Percentiles rank a stretch among this genome's conserved stretches.
Evolutionary conservation across 139 green algal species (phyloP).

Genomic region (Coelastrella sp.): DNA sequence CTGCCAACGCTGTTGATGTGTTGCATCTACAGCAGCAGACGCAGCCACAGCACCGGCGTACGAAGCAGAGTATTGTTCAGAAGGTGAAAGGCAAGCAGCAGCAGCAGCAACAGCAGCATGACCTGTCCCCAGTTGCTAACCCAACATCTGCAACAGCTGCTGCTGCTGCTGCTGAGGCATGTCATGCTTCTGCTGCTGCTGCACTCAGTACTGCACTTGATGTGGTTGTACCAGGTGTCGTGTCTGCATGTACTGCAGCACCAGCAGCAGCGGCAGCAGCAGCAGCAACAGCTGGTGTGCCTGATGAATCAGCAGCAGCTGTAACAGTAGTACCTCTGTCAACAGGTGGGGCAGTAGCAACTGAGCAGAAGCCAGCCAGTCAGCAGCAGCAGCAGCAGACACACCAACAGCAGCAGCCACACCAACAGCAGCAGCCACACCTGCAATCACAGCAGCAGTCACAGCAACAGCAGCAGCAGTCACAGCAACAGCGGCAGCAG

Average conservation of each 20-base stretch:
- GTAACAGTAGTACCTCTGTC: too few species aligned
- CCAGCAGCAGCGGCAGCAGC: not conserved
- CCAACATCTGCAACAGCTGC: not conserved
- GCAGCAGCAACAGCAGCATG: not conserved
- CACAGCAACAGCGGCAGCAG: not conserved
- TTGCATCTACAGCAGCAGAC: conserved; percentile 9
- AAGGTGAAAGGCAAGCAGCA: not conserved
- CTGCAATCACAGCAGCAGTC: not conserved
- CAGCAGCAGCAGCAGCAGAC: conserved; percentile 4
- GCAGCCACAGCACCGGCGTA: not conserved
- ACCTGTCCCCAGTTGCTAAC: not conserved
- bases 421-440: conserved; percentile 21
- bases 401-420: conserved; percentile 22
- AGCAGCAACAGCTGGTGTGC: not conserved
- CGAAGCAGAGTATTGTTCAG: not conserved
- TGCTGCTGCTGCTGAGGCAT: not conserved
- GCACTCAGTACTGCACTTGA: too few species aligned
- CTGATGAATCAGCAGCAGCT: too few species aligned
- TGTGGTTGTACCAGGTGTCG: not conserved
- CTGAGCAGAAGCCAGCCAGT: not conserved
- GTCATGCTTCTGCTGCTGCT: not conserved
- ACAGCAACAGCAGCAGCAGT: conserved; percentile 10
- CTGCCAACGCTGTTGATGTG: too few species aligned
- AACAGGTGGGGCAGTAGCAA: too few species aligned
- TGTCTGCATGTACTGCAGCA: not conserved